phyloP scores from a whole-genome alignment of 306 rosid species.

The Citrullus amarus region DNA sequence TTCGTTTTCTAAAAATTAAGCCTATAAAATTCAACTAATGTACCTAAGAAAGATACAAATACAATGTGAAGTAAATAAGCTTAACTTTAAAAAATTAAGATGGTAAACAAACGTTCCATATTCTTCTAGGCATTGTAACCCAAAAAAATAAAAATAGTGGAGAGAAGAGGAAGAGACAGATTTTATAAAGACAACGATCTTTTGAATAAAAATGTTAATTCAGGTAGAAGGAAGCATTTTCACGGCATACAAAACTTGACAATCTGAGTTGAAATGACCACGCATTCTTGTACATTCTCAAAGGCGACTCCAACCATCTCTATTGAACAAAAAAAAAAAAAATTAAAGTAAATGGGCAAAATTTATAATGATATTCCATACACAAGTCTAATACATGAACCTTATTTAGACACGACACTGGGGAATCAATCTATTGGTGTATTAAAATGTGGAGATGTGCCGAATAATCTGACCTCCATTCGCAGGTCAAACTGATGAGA shows the following conservation, averaged over 20 bases:
- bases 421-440: not conserved
- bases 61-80: too few relatives aligned
- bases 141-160: too few relatives aligned
- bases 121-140: not conserved
- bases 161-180: too few relatives aligned
- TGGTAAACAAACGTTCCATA: too few relatives aligned
- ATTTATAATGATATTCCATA: not conserved
- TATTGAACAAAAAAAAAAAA: not conserved
- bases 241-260: constrained; percentile 3
- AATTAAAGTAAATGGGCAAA: not conserved
- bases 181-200: not conserved
- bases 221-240: not conserved
- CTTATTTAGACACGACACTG: constrained; percentile 4
- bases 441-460: not conserved
- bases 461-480: constrained; percentile 7
- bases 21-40: too few relatives aligned
- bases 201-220: not conserved
- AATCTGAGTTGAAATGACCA: constrained; percentile 1
- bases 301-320: not conserved
- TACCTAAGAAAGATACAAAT: too few relatives aligned
- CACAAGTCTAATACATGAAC: constrained; percentile 5
- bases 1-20: too few relatives aligned
- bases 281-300: constrained; percentile 5
- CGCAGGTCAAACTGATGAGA: not conserved
- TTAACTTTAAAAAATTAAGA: too few relatives aligned